Evolutionary conservation across 768 basidiomycete genomes (phyloP), one percentile per base, ranked within the genome.

Genomic region (Paxillus ammoniavirescens): DNA sequence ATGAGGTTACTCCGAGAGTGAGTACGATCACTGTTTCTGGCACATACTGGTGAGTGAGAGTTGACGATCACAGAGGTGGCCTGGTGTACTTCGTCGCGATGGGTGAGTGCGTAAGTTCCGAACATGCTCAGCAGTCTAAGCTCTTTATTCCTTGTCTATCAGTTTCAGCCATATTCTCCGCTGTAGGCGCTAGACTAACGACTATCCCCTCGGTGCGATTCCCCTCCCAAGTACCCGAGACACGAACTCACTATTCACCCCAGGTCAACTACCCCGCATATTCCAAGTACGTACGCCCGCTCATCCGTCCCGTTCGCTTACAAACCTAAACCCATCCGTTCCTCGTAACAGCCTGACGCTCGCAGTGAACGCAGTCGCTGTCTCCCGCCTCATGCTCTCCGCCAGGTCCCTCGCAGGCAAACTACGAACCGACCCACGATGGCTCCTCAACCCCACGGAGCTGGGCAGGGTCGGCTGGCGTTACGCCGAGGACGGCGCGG

Each of bases 381-480:
- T 54, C 3, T 53, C 58, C 40, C 58, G 58, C 17, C 46, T 59
- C 17, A 58, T 58, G 58, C 50, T 59, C 23, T 44, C 52, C 42
- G 47, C 50, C 37, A 45, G 44, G 10, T 60, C 58, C 15, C 52
- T 60, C 23, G 58, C 58, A 15, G 56, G 33, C 42, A 49, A 58
- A 14, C 47, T 59, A 7, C 33, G 23, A 14, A 43, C 37, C n/a
- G 38, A 46, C 42, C 49, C 43, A 17, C 10, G 33, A 26, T 59
- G 56, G 56, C 18, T 58, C 7, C 48, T 60, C 36, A 58, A 57
- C 44, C 45, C 58, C 14, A 37, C 56, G 18, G 57, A 60, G 52
- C 57, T 60, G 7, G 44, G 42, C 31, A 53, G 58, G 18, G 46
- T 58, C 7, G 40, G 23, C 14, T 58, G 51, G 58, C 33, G 42